A percentile compares a stretch with the other conserved stretches of the same genome.
phyloP scores from a whole-genome alignment of 139 green algal genomes.

The Closterium sp. region DNA sequence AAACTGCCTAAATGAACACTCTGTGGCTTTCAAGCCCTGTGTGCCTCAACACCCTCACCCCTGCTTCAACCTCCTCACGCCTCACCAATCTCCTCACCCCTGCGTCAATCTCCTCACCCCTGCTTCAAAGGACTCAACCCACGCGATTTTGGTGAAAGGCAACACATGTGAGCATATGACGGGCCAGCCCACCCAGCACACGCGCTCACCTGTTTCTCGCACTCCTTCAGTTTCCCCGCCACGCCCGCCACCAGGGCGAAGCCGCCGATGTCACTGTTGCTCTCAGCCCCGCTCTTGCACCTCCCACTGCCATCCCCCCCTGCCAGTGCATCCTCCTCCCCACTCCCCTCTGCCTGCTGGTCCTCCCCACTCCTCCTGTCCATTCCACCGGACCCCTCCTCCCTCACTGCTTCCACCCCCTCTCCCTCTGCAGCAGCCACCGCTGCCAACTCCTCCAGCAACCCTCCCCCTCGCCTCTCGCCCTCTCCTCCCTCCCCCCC shows the following conservation, averaged over 20 bases:
- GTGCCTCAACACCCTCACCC: too few relatives aligned
- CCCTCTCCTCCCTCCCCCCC: neutral
- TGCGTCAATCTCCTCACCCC: neutral
- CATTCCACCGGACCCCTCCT: neutral
- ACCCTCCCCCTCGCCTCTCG: neutral
- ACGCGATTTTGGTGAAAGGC: neutral
- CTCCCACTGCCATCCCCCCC: neutral
- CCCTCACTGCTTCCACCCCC: neutral
- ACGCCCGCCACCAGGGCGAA: constrained; percentile 39
- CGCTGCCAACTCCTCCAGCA: neutral
- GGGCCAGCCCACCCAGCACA: neutral
- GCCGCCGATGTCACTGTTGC: constrained; percentile 42
- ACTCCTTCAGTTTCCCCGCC: constrained; percentile 1
- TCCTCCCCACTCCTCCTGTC: neutral
- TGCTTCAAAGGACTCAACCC: neutral
- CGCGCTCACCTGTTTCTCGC: constrained; percentile 28
- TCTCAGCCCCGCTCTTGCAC: neutral
- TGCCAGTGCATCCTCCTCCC: neutral
- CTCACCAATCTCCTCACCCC: too few relatives aligned
- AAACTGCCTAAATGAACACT: neutral
- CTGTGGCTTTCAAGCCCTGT: too few relatives aligned
- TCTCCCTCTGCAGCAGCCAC: neutral
- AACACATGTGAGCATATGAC: neutral
- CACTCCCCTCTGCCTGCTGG: neutral
- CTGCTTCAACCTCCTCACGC: neutral